Evolutionary conservation across 2,329 filamentous ascomycete genomes (phyloP), one percentile per base, ranked within the genome.

Genomic region (Pyrenophora graminea): DNA sequence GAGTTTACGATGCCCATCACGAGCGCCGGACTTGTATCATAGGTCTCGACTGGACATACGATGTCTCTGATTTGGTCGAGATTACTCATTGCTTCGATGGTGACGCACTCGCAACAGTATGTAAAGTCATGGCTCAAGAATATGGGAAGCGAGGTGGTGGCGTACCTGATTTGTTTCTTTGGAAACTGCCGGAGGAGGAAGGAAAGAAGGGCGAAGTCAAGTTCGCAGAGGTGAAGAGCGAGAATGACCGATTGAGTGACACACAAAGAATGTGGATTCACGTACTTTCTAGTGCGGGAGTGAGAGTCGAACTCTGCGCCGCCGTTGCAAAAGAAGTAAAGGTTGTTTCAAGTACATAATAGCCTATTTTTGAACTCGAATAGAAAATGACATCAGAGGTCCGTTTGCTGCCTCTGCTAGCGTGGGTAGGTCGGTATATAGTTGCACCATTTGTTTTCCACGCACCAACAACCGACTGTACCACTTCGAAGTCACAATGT

Each of bases 241-340:
- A 79, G 70, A 97, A 96, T 74, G 94, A 99, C 79, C 85, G 91
- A 33, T 78, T 99, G 66, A 97, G 93, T 74, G 94, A 99, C 77
- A 96, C 92, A 15, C 94, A 99, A 77, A 80, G 94, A 62, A 81
- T 99, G 61, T 99, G 94, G 94, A 96, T 97, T 65, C 90, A 97
- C 78, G 91, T 97, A 6, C 80, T 99, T 45, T 88, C 86, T 6
- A 87, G 88, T 1, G 91, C 92, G 1, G 93, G 94, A 2, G 82
- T 97, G 33, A 84, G 82, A 61, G 93, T 97, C 23, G 92, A 96
- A 63, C 78, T 97, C 58, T 95, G 84, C 60, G 81, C 84, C 73
- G 85, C 83, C 19, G 79, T 85, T 59, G 83, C 84, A 6, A 79
- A 72, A 59, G 82, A 85, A 66, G 79, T 85, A 13, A 64, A 61